phyloP scores from a whole-genome alignment of 139 green algal genomes.

The Protoeuglena noctilucae region DNA sequence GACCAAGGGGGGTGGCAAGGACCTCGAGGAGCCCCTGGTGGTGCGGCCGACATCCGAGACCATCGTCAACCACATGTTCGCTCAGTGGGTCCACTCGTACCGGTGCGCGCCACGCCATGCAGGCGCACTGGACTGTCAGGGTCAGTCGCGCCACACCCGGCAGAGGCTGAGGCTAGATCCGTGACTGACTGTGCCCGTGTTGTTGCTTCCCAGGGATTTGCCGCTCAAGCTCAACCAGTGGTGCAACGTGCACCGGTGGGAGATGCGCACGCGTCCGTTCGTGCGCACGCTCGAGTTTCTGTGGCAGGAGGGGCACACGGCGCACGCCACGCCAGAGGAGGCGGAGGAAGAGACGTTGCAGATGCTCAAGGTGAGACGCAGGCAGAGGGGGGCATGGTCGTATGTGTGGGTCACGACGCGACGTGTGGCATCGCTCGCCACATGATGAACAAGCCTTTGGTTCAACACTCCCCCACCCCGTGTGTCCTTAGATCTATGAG shows the following conservation, averaged over 20 bases:
- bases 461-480: too few species aligned
- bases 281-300: constrained; percentile 96
- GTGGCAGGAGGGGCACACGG: constrained; percentile 98
- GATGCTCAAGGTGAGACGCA: constrained; percentile 54
- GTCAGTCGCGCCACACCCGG: too few species aligned
- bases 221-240: constrained; percentile 95
- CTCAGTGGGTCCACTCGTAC: constrained; percentile 53
- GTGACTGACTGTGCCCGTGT: too few species aligned
- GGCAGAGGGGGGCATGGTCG: too few species aligned
- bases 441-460: too few species aligned
- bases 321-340: constrained; percentile 84
- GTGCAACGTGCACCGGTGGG: constrained; percentile 96
- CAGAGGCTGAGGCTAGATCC: too few species aligned
- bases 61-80: constrained; percentile 98
- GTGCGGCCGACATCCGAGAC: constrained; percentile 93
- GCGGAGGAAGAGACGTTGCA: constrained; percentile 62
- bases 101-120: too few species aligned
- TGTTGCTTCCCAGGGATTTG: too few species aligned
- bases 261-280: constrained; percentile 96
- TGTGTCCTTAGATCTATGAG: constrained; percentile 35
- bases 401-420: too few species aligned
- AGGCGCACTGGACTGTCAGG: too few species aligned
- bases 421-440: too few species aligned
- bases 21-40: constrained; percentile 93
- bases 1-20: constrained; percentile 84